These are phyloP conservation scores for Salinomyces thailandicus DNA, from an alignment of 2,329 filamentous ascomycete species.

Conservation along the genomic window DNA sequence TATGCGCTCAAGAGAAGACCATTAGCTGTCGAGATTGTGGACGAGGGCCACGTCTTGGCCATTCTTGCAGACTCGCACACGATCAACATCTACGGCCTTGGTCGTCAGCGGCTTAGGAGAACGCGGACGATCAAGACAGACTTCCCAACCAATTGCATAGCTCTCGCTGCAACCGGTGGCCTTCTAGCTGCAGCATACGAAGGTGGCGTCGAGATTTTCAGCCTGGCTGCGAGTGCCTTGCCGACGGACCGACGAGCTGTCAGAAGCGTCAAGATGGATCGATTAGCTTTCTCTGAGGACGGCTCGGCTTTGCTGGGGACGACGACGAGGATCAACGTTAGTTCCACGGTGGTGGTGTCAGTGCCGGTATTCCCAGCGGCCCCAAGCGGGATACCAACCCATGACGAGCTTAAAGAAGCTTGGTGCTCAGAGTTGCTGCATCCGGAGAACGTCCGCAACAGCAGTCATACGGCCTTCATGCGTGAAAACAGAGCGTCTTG, in stretches of 20 bases:
- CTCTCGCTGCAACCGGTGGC: constrained; percentile 67
- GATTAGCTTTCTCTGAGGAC: constrained; percentile 27
- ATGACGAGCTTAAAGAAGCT: constrained; percentile 28
- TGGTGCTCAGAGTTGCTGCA: constrained; percentile 30
- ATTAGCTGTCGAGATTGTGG: constrained; percentile 63
- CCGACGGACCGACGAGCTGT: constrained; percentile 28
- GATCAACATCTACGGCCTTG: constrained; percentile 69
- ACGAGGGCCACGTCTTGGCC: constrained; percentile 63
- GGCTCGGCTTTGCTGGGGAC: constrained; percentile 28
- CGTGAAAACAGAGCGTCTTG: constrained; percentile 19
- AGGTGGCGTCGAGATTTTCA: constrained; percentile 75
- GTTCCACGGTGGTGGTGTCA: constrained; percentile 26
- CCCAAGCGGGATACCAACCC: constrained; percentile 21
- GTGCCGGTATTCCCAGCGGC: constrained; percentile 27
- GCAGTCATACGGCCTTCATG: constrained; percentile 28
- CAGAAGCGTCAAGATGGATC: constrained; percentile 26
- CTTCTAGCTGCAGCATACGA: constrained; percentile 81
- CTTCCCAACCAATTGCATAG: constrained; percentile 66
- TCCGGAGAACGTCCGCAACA: constrained; percentile 29
- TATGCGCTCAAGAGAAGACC: constrained; percentile 70
- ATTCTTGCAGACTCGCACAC: constrained; percentile 74
- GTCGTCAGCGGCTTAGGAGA: constrained; percentile 52
- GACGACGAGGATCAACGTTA: constrained; percentile 27
- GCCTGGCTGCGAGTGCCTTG: constrained; percentile 51
- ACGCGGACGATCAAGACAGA: constrained; percentile 62